Evolutionary conservation across 2,329 filamentous ascomycete species (phyloP), one percentile per base, ranked within the genome.

Genomic region (Microsporum canis): DNA sequence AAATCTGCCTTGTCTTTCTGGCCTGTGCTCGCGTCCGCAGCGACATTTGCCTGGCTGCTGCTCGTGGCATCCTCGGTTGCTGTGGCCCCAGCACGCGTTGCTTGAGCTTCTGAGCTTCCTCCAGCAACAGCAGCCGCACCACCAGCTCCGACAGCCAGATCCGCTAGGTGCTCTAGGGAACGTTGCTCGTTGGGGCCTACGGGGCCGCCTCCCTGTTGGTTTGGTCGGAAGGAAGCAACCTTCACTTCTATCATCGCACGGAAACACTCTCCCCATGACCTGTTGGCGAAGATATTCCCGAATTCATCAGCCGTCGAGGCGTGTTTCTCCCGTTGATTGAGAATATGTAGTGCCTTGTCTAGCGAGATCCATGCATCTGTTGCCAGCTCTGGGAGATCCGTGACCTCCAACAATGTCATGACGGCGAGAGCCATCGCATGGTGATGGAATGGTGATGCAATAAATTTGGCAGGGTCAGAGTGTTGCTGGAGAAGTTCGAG

Each of bases 261-360:
- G 59, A 77, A 73, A 60, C 74, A 75, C 5, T 69, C 65, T 62
- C 76, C 74, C 75, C 75, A 77, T 38, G 68, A 68, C 4, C 69
- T 68, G 1, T 73, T 76, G 17, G 68, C 67, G 62, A 76, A 75
- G 29, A 76, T 70, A 56, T 73, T 70, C 2, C 69, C 69, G 34
- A 76, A 76, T 58, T 76, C 74, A 6, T 66, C 62, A 1, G 65
- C 66, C 31, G 69, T 66, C 8, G 66, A 41, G 7, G 67, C 61
- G 34, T 66, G 65, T 64, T 72, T 73, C 27, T 71, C 75, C 27
- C 80, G 77, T 6, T 74, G 71, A 43, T 78, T 75, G 51, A 81
- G 73, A 2, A 80, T 73, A 8, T 75, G 72, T 59, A 82, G 78
- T 3, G 82, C 79, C 58, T 78, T 79, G 33, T 77, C 73, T n/a